Base-by-base conservation (phyloP, 1,284 basidiomycete species). In the Neotropicomus parvogracilis region DNA sequence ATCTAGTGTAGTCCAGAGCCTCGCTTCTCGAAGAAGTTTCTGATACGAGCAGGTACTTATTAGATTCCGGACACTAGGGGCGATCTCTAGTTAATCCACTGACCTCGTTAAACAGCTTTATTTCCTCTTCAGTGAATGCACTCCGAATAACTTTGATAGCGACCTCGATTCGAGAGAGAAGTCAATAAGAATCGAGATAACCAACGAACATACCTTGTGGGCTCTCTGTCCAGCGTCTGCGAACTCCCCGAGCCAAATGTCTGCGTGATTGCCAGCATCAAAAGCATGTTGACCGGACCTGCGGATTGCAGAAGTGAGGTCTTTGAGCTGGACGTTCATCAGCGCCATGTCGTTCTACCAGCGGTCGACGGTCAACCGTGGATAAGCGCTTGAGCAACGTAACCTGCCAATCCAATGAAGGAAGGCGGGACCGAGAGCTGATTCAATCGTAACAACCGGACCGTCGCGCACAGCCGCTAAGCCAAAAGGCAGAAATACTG, bases 11-110 rank as follows among this genome's bases (percentile, higher is more conserved):
- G 55, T 44, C 63, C 66, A 68, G 17, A 65, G 51, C 35, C 55
- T 59, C 31, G 54, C 62, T 54, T 67, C 65, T 32, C 66, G 56
- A 26, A 54, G 40, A 27, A 68, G 54, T 51, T 64, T 64, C 66
- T 67, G 35, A 26, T 13, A 34, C 8, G n/a, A 24, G 24, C 8
- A 24, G 24, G 8, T 24, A 8, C 12, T 29, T 4, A 21, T 17
- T 12, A 16, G 17, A 40, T 2, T 16, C 8, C 6, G 7, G 8
- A 31, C 17, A 37, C 8, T 5, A 14, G 14, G 13, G 4, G 4
- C 12, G 2, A 13, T 12, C 4, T 26, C 9, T 11, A n/a, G 33
- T 26, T 2, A 1, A 21, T 9, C 6, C 5, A 50, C 52, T 32
- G 26, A 62, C 60, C 42, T 60, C 48, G 10, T 59, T 64, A 24